These are phyloP conservation scores for Mycosarcoma maydis DNA, from an alignment of 1,284 basidiomycete species.

Conservation along the genomic window DNA sequence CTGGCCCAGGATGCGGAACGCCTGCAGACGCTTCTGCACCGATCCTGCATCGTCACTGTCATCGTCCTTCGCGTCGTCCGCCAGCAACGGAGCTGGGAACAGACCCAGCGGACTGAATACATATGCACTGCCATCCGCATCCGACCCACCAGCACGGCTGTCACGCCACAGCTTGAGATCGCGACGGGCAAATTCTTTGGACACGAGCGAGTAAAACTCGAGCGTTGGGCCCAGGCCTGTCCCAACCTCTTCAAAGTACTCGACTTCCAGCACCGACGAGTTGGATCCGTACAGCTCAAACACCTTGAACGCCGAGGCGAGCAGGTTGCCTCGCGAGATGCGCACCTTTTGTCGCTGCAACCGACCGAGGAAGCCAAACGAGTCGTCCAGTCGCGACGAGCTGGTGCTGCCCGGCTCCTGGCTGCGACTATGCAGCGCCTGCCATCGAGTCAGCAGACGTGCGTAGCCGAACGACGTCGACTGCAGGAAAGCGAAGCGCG, in stretches of 20 bases:
- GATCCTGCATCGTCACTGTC: conserved; percentile 5
- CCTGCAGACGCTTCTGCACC: conserved; percentile 71
- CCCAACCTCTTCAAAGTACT: conserved; percentile 99
- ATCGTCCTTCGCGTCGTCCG: conserved; percentile 2
- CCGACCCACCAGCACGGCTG: conserved; percentile 72
- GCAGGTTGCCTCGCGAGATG: conserved; percentile 89
- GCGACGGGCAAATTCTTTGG: conserved; percentile 87
- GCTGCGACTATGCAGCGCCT: conserved; percentile 76
- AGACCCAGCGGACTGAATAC: conserved; percentile 77
- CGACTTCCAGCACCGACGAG: conserved; percentile 91
- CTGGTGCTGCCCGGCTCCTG: conserved; percentile 43
- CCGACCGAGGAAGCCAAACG: conserved; percentile 87
- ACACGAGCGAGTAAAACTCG: conserved; percentile 95
- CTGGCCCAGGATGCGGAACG: conserved; percentile 90
- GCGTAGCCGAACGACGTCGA: conserved; percentile 97
- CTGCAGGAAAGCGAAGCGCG: conserved; percentile 94
- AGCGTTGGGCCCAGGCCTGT: conserved; percentile 98
- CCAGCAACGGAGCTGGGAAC: conserved; percentile 79
- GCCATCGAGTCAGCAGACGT: conserved; percentile 88
- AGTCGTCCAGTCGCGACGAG: conserved; percentile 74
- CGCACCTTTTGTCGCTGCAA: conserved; percentile 95
- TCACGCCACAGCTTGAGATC: conserved; percentile 89
- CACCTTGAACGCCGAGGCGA: conserved; percentile 97
- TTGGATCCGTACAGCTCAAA: conserved; percentile 93
- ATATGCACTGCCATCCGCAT: conserved; percentile 52